Percentiles rank a stretch among this genome's conserved stretches.
These are phyloP conservation scores for Marasmius fiardii DNA, from an alignment of 1,284 basidiomycete species.

Conservation along the genomic window DNA sequence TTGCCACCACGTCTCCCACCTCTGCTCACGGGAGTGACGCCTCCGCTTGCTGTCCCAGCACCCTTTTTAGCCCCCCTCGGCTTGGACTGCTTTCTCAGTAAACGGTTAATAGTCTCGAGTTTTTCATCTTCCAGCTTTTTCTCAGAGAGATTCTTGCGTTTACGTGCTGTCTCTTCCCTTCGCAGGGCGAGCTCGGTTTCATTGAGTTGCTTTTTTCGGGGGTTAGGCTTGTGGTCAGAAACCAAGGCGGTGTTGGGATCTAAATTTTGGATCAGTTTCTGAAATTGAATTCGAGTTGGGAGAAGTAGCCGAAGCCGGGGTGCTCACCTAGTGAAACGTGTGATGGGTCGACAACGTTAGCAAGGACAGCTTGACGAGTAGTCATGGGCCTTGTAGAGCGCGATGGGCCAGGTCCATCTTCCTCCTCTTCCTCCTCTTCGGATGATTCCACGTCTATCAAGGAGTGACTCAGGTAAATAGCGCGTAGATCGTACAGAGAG, in stretches of 20 bases:
- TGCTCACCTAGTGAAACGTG: constrained; percentile 60
- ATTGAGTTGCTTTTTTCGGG: constrained; percentile 57
- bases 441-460: constrained; percentile 16
- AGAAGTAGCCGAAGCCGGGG: constrained; percentile 1
- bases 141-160: constrained; percentile 82
- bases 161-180: constrained; percentile 83
- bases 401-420: background rate
- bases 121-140: constrained; percentile 94
- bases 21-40: background rate
- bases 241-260: constrained; percentile 11
- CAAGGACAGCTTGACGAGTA: constrained; percentile 69
- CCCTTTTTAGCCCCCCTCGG: constrained; percentile 41
- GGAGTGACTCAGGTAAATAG: constrained; percentile 2
- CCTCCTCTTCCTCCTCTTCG: constrained; percentile 27
- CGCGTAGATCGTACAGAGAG: background rate
- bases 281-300: background rate
- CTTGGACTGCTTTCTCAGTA: constrained; percentile 84
- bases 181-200: constrained; percentile 80
- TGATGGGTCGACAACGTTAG: constrained; percentile 59
- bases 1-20: constrained; percentile 26
- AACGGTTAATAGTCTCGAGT: constrained; percentile 87
- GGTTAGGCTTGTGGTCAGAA: constrained; percentile 2
- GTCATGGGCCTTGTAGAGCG: constrained; percentile 48
- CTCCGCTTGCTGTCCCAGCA: constrained; percentile 25
- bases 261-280: constrained; percentile 39